Conservation (phyloP, 306 rosid species). For the Pyrus bretschneideri region DNA sequence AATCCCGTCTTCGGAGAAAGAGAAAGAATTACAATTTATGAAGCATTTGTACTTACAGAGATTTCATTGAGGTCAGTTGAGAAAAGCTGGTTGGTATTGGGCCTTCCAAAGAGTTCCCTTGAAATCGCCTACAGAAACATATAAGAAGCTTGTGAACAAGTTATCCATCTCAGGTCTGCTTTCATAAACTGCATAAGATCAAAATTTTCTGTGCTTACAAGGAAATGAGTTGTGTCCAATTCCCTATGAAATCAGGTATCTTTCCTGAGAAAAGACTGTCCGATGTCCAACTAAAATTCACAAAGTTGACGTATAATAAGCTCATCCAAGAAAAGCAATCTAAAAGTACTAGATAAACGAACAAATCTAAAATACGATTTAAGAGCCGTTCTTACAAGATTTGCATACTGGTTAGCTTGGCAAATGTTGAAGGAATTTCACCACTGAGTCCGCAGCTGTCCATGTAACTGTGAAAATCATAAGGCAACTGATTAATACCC, state of each 20-base stretch:
- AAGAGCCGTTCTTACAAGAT: slow-evolving; percentile 3
- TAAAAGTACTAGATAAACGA: background rate
- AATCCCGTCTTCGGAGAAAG: background rate
- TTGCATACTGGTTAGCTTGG: slow-evolving; percentile 8
- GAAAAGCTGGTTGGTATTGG: too few relatives aligned
- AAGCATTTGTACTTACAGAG: too few relatives aligned
- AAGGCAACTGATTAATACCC: background rate
- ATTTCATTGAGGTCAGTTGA: too few relatives aligned
- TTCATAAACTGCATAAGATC: background rate
- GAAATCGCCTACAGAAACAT: too few relatives aligned
- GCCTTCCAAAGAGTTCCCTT: too few relatives aligned
- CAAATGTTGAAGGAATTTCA: slow-evolving; percentile 19
- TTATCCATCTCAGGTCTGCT: background rate
- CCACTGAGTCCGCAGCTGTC: slow-evolving; percentile 13
- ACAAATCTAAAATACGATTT: background rate
- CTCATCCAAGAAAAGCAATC: background rate
- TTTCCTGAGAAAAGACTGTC: slow-evolving; percentile 20
- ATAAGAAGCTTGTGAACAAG: background rate
- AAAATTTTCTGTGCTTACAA: background rate
- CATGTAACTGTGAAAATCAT: slow-evolving; percentile 7
- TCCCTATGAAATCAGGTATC: slow-evolving; percentile 25
- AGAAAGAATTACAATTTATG: background rate
- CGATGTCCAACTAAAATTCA: slow-evolving; percentile 3
- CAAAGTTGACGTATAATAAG: background rate
- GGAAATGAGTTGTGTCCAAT: slow-evolving; percentile 10